Evolutionary conservation across 2,329 filamentous ascomycete species (phyloP).

Genomic region (Xylariales sp.): DNA sequence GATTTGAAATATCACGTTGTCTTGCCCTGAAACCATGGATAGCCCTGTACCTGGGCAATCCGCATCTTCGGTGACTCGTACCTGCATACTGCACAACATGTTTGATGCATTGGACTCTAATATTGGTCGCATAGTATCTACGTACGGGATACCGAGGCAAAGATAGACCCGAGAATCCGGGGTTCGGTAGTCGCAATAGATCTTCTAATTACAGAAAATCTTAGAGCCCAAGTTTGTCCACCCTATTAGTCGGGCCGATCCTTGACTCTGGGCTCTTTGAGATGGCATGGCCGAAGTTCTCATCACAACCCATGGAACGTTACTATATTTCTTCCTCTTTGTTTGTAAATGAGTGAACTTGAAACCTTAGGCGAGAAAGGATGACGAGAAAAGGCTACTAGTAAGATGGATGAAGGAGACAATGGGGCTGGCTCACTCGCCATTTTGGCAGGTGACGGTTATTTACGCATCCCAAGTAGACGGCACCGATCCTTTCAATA

Average conservation of each 20-base stretch:
- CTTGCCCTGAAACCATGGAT: slow-evolving; percentile 7
- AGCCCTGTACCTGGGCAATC: slow-evolving; percentile 7
- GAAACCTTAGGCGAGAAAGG: slow-evolving; percentile 16
- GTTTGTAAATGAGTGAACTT: neutral
- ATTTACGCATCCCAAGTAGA: slow-evolving; percentile 3
- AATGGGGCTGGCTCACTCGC: slow-evolving; percentile 9
- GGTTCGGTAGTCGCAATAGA: slow-evolving; percentile 14
- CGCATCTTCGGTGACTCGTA: slow-evolving; percentile 12
- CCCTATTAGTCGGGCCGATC: neutral
- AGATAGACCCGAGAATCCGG: neutral
- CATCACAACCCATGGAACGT: slow-evolving; percentile 19
- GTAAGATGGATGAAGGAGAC: slow-evolving; percentile 14
- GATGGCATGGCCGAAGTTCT: neutral
- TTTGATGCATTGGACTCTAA: neutral
- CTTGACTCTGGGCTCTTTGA: neutral
- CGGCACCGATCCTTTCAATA: slow-evolving; percentile 21
- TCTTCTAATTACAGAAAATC: neutral
- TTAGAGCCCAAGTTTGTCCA: neutral
- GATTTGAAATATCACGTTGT: slow-evolving; percentile 28
- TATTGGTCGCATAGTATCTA: neutral
- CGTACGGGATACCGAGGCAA: neutral
- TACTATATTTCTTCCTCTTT: slow-evolving; percentile 9
- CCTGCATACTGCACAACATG: slow-evolving; percentile 32
- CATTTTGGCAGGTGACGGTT: slow-evolving; percentile 30
- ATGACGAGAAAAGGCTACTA: neutral